Percentiles rank a stretch among this genome's conserved stretches.
Evolutionary conservation across 1,284 basidiomycete genomes (phyloP).

Genomic region (Moesziomyces globuligerus): DNA sequence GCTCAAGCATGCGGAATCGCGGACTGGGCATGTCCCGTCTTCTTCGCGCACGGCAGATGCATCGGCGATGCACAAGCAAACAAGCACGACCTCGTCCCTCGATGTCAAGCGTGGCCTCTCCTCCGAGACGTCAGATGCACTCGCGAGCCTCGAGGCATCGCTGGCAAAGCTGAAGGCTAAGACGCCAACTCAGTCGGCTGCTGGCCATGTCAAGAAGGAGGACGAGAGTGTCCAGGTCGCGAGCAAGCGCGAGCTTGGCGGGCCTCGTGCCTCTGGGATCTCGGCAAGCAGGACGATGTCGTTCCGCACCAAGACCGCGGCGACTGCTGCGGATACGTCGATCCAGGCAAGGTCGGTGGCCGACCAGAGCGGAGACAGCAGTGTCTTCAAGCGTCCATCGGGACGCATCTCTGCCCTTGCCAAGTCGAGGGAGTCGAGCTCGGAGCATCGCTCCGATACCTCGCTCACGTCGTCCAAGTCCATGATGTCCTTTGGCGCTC

Average conservation of each 20-base stretch:
- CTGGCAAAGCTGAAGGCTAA: slow-evolving; percentile 39
- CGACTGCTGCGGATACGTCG: slow-evolving; percentile 10
- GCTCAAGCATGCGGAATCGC: neutral
- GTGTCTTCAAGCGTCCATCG: slow-evolving; percentile 35
- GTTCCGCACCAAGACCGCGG: slow-evolving; percentile 9
- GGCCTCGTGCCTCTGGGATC: slow-evolving; percentile 7
- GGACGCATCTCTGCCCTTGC: slow-evolving; percentile 33
- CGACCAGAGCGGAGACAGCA: slow-evolving; percentile 27
- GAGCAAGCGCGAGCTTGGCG: slow-evolving; percentile 21
- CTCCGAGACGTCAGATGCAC: slow-evolving; percentile 39
- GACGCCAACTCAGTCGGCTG: neutral
- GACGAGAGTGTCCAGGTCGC: slow-evolving; percentile 1
- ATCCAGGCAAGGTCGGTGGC: slow-evolving; percentile 11
- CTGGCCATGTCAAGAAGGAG: slow-evolving; percentile 10
- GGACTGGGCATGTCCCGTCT: neutral
- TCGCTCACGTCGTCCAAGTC: slow-evolving; percentile 15
- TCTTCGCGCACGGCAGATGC: slow-evolving; percentile 9
- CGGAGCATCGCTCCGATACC: slow-evolving; percentile 7
- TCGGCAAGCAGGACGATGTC: slow-evolving; percentile 16
- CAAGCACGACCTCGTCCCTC: slow-evolving; percentile 11
- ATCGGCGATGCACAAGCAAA: slow-evolving; percentile 4
- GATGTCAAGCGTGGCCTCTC: slow-evolving; percentile 42
- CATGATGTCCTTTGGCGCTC: slow-evolving; percentile 40
- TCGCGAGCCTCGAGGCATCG: slow-evolving; percentile 48
- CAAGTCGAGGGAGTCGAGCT: slow-evolving; percentile 30